Percentiles rank a stretch among this genome's conserved stretches.
Evolutionary conservation across 1,284 basidiomycete genomes (phyloP).

Genomic region (Thelephora terrestris): DNA sequence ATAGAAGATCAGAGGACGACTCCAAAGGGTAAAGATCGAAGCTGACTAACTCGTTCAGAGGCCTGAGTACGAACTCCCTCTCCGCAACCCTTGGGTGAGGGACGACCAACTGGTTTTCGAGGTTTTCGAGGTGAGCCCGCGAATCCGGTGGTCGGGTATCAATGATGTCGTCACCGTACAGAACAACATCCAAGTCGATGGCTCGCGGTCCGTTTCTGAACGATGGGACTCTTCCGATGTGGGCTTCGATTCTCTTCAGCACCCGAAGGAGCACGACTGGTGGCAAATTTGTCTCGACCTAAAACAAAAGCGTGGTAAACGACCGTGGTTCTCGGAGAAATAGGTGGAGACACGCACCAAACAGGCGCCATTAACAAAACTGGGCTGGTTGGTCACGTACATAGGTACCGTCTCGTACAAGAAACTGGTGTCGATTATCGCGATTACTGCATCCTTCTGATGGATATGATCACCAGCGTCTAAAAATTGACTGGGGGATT

Average conservation of each 20-base stretch:
- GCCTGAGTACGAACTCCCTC: conserved; percentile 87
- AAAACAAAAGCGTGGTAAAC: background rate
- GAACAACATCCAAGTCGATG: conserved; percentile 86
- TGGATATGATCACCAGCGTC: conserved; percentile 14
- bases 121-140: conserved; percentile 34
- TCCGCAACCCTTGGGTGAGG: conserved; percentile 81
- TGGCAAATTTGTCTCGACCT: conserved; percentile 68
- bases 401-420: conserved; percentile 93
- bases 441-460: conserved; percentile 20
- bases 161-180: conserved; percentile 61
- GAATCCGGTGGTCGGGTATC: conserved; percentile 42
- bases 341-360: conserved; percentile 42
- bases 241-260: conserved; percentile 68
- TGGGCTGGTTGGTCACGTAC: conserved; percentile 89
- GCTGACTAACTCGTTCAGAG: conserved; percentile 63
- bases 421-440: conserved; percentile 75
- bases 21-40: background rate
- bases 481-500: conserved; percentile 25
- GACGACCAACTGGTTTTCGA: conserved; percentile 61
- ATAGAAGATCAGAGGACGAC: background rate
- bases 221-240: conserved; percentile 76
- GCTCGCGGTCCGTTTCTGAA: conserved; percentile 83
- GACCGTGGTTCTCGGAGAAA: background rate
- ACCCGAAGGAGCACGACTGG: conserved; percentile 55
- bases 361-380: conserved; percentile 87